Conservation (phyloP, 2,329 filamentous ascomycete genomes). For the Orbilia javanica region DNA sequence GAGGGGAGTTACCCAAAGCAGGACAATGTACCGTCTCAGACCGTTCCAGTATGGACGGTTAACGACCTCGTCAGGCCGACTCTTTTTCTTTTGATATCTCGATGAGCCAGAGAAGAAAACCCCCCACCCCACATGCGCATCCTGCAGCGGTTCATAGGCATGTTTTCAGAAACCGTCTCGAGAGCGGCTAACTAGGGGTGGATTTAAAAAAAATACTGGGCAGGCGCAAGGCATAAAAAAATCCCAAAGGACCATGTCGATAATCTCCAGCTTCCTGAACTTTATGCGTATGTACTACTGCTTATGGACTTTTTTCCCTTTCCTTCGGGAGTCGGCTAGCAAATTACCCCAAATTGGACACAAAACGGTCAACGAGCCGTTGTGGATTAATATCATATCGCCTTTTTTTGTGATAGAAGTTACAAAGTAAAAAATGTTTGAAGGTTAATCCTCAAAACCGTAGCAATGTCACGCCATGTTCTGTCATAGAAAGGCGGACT, state of each 20-base stretch:
- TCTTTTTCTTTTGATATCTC: not conserved
- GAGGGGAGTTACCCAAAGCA: not conserved
- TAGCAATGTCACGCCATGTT: slow-evolving; percentile 44
- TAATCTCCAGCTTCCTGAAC: not conserved
- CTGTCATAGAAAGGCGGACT: slow-evolving; percentile 40
- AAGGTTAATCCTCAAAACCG: not conserved
- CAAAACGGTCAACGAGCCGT: not conserved
- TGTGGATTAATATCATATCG: not conserved
- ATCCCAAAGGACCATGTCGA: not conserved
- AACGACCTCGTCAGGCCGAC: slow-evolving; percentile 45
- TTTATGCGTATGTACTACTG: not conserved
- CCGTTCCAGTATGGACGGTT: slow-evolving; percentile 24
- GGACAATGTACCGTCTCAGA: slow-evolving; percentile 1
- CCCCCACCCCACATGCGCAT: not conserved
- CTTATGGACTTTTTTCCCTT: not conserved
- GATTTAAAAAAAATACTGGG: slow-evolving; percentile 5
- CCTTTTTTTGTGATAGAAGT: slow-evolving; percentile 10
- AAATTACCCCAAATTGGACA: slow-evolving; percentile 12
- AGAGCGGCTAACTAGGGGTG: slow-evolving; percentile 31
- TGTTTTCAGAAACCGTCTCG: slow-evolving; percentile 19
- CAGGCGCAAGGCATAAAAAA: slow-evolving; percentile 8
- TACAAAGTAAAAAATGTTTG: too few relatives aligned
- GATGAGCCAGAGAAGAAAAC: not conserved
- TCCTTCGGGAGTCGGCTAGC: not conserved
- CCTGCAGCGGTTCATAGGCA: too few relatives aligned